phyloP scores from a whole-genome alignment of 371 early-diverging fungal genomes.

The Haplosporangium sp. region DNA sequence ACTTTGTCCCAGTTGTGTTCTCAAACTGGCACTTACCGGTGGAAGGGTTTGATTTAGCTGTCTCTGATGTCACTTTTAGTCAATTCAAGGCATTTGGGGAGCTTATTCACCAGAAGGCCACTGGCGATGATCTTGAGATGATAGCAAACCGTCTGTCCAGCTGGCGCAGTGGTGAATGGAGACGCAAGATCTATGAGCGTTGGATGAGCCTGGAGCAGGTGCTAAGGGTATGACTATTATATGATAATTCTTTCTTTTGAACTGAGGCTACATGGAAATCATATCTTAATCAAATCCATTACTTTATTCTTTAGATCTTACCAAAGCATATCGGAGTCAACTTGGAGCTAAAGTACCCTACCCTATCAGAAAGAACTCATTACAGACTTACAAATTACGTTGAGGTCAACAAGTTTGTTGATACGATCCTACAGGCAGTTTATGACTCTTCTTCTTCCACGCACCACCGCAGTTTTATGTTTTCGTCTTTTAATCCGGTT shows the following conservation, averaged over 20 bases:
- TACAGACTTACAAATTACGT: constrained; percentile 68
- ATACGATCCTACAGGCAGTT: constrained; percentile 84
- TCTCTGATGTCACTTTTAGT: constrained; percentile 69
- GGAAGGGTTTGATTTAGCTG: constrained; percentile 66
- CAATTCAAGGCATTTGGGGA: constrained; percentile 68
- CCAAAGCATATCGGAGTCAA: constrained; percentile 83
- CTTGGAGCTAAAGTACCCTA: constrained; percentile 88
- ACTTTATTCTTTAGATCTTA: constrained; percentile 59
- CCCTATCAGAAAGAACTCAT: constrained; percentile 66
- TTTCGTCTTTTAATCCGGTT: constrained; percentile 89
- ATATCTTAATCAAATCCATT: background rate
- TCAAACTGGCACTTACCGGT: constrained; percentile 75
- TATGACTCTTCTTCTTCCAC: constrained; percentile 68
- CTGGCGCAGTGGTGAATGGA: constrained; percentile 31
- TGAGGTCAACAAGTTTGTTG: constrained; percentile 84
- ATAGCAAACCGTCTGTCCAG: no score
- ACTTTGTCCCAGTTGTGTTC: constrained; percentile 90
- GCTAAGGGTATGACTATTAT: constrained; percentile 65
- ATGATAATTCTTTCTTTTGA: background rate
- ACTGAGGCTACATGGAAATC: background rate
- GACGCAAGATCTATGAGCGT: constrained; percentile 56
- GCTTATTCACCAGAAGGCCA: background rate
- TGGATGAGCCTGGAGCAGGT: constrained; percentile 84
- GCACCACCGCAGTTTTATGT: constrained; percentile 75
- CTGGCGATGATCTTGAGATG: constrained; percentile 2